Evolutionary conservation across 75 land plant species (phyloP), one percentile per base, ranked within the genome.

Genomic region (Picea sitchensis): DNA sequence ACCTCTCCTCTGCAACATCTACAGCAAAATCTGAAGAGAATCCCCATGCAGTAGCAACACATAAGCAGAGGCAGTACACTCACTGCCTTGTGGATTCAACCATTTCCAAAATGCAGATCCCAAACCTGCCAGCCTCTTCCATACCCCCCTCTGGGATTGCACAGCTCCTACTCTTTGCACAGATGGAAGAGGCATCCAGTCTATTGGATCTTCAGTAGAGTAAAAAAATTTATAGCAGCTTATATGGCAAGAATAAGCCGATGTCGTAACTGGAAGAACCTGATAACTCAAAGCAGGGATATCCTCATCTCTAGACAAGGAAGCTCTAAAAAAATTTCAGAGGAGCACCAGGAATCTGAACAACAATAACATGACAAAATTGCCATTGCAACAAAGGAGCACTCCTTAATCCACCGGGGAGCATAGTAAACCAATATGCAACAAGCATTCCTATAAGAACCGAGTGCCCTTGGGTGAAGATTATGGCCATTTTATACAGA

Each of bases 321-420:
- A 26, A 97, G 91, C 89, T 97, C 95, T 68, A 97, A 93, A 79
- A 97, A 15, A 94, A 78, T 79, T 94, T 91, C 76, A 95, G 81
- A 9, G 99, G 99, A 2, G 98, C 99, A 62, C 86, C 91, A 26
- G 98, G 99, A 61, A 90, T 71, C 86, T 95, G 84, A 60, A 97
- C 99, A 3, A 95, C 98, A 34, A 89, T 91, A 20, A 97, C 78
- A 79, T 97, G 96, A 81, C 95, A 97, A 41, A 67, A 91, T 76
- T 17, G 96, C 85, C 88, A 97, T 88, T n/a, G 99, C 94, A 77
- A 95, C 82, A 77, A 97, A 51, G 80, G 2, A 97, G 87, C 67
- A 85, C 87, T 98, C 99, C 34, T 98, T 93, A 44, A 95, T 97
- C 98, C 99, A 97, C 75, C 96, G 3, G 98, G 99, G 38, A 95